These are phyloP conservation scores for Bryum argenteum DNA, from an alignment of 225 moss, liverwort and hornwort species.

Conservation along the genomic window DNA sequence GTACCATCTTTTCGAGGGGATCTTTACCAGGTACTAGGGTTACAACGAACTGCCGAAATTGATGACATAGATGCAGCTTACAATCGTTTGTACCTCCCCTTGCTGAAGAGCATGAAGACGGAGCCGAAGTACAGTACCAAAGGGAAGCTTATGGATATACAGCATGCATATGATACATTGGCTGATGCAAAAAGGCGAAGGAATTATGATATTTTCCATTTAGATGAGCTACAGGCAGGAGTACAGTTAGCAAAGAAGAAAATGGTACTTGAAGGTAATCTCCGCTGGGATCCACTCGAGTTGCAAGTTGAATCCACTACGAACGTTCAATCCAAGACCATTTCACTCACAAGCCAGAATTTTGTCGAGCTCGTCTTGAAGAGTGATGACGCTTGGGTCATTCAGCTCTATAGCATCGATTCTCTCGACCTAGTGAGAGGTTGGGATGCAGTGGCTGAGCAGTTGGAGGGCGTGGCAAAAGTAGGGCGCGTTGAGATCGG, in stretches of 20 bases:
- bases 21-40: constrained; percentile 36
- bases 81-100: constrained; percentile 14
- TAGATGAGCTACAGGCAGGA: constrained; percentile 55
- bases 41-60: constrained; percentile 27
- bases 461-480: constrained; percentile 63
- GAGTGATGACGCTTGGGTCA: constrained; percentile 62
- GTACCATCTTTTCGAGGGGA: constrained; percentile 30
- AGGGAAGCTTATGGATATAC: constrained; percentile 43
- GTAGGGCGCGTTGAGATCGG: constrained; percentile 72
- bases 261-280: constrained; percentile 24
- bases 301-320: constrained; percentile 31
- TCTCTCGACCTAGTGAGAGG: constrained; percentile 45
- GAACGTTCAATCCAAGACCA: constrained; percentile 40
- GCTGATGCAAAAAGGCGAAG: constrained; percentile 57
- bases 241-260: constrained; percentile 35
- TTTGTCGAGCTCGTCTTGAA: constrained; percentile 61
- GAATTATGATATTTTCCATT: constrained; percentile 67
- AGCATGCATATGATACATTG: constrained; percentile 67
- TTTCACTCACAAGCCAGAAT: constrained; percentile 43
- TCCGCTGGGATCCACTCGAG: constrained; percentile 39
- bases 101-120: constrained; percentile 2
- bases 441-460: constrained; percentile 54
- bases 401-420: constrained; percentile 64
- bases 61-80: constrained; percentile 29
- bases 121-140: constrained; percentile 12